A percentile compares a stretch with the other conserved stretches of the same genome.
These are phyloP conservation scores for Pyricularia sp. DNA, from an alignment of 2,329 filamentous ascomycete species.

Conservation along the genomic window DNA sequence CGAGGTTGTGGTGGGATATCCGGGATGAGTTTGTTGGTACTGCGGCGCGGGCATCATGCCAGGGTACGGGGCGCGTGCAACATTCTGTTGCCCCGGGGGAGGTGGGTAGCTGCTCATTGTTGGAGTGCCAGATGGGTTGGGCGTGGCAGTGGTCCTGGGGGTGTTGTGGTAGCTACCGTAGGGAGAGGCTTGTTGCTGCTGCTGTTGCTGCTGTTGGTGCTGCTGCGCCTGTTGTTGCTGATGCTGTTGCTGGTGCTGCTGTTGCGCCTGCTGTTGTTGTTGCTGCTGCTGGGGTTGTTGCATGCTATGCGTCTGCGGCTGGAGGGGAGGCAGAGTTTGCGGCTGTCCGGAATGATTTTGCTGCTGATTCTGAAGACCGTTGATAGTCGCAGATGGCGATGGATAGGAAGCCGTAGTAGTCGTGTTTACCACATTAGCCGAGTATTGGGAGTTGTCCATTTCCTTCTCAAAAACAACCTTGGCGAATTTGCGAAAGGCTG, in stretches of 20 bases:
- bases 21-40: constrained; percentile 43
- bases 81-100: constrained; percentile 31
- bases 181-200: constrained; percentile 36
- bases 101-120: constrained; percentile 45
- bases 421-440: constrained; percentile 20
- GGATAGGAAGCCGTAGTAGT: constrained; percentile 19
- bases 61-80: constrained; percentile 39
- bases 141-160: constrained; percentile 52
- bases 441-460: constrained; percentile 20
- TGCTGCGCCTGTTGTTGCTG: constrained; percentile 23
- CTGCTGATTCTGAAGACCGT: constrained; percentile 12
- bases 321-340: constrained; percentile 19
- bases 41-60: constrained; percentile 43
- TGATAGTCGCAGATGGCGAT: constrained; percentile 16
- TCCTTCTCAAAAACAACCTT: constrained; percentile 11
- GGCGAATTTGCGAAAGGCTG: constrained; percentile 40
- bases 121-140: constrained; percentile 49
- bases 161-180: constrained; percentile 54
- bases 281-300: constrained; percentile 18
- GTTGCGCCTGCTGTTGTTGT: background rate
- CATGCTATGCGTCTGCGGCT: constrained; percentile 34
- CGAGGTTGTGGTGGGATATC: constrained; percentile 44
- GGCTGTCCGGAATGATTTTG: constrained; percentile 10
- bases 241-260: constrained; percentile 12
- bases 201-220: constrained; percentile 20